Evolutionary conservation across 805 yeast species (phyloP), one percentile per base, ranked within the genome.

Genomic region (Metschnikowia matae): DNA sequence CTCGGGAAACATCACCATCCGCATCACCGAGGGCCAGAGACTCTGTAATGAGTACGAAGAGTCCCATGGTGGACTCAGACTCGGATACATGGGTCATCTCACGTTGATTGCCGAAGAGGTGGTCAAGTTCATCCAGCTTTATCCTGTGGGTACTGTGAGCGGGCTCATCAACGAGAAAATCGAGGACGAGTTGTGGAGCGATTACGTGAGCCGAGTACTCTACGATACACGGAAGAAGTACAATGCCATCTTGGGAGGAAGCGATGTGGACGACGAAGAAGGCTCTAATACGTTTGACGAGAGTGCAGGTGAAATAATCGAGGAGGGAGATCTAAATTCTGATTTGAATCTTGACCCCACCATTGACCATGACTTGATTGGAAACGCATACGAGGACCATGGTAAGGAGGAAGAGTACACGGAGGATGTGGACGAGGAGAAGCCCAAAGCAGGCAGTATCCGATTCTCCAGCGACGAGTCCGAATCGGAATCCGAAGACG

Each of bases 181-280:
- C 31, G 70, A 70, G 49, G 73, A 70, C 50, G 67, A 62, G 18
- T 80, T 75, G 11, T 91, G 98, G 98, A 82, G 81, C 47, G 77
- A 81, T 43, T 94, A 92, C 65, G 96, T 89, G 7, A 85, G 84
- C 52, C 84, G 86, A 52, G 85, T 89, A 0, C 74, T 94, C 54
- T 87, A 86, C 54, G 96, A 89, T 60, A 89, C 96, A 2, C 79
- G 99, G 57, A 96, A 90, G 64, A 91, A 90, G 70, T 94, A 94
- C 68, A 94, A 92, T 67, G 90, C 96, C 10, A 86, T 92, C 32
- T 75, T 94, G 40, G 99, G 99, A 18, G 95, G 92, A n/a, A 55
- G 60, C 26, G 60, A 56, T 29, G 80, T 74, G 20, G 82, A 74
- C 26, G 77, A 74, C n/a, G 62, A 58, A 10, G 62, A 58, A 18